phyloP scores from a whole-genome alignment of 2,329 filamentous ascomycete species.

The Cylindrodendrum hubeiense region DNA sequence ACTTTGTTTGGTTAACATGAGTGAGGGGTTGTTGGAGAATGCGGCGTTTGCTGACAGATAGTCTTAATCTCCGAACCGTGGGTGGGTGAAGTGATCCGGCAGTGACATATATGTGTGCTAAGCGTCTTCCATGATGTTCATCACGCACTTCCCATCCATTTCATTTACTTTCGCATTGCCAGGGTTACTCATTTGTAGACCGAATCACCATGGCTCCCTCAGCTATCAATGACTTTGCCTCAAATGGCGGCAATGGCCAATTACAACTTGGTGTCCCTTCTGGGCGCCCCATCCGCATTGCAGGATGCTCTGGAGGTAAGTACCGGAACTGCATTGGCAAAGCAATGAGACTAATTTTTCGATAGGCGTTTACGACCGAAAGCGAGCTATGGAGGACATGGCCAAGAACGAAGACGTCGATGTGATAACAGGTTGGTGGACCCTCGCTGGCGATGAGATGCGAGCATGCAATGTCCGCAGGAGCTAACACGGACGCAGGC shows the following conservation, averaged over 20 bases:
- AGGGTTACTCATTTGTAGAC: background rate
- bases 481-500: constrained; percentile 30
- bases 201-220: constrained; percentile 34
- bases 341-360: background rate
- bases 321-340: too few relatives aligned
- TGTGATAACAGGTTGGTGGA: constrained; percentile 35
- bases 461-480: background rate
- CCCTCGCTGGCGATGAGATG: background rate
- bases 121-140: background rate
- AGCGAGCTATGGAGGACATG: constrained; percentile 42
- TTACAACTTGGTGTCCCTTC: constrained; percentile 31
- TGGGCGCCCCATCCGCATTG: constrained; percentile 43
- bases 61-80: background rate
- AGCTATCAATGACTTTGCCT: constrained; percentile 16
- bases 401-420: constrained; percentile 45
- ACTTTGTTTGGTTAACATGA: background rate
- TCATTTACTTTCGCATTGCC: background rate
- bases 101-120: constrained; percentile 10
- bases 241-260: constrained; percentile 23
- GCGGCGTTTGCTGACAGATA: background rate
- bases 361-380: constrained; percentile 53
- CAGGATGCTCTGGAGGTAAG: constrained; percentile 45
- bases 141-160: background rate
- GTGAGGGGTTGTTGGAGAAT: constrained; percentile 10
- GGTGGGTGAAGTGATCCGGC: constrained; percentile 18